Evolutionary conservation across 2,329 filamentous ascomycete genomes (phyloP).

Genomic region (Albifimbria verrucaria): DNA sequence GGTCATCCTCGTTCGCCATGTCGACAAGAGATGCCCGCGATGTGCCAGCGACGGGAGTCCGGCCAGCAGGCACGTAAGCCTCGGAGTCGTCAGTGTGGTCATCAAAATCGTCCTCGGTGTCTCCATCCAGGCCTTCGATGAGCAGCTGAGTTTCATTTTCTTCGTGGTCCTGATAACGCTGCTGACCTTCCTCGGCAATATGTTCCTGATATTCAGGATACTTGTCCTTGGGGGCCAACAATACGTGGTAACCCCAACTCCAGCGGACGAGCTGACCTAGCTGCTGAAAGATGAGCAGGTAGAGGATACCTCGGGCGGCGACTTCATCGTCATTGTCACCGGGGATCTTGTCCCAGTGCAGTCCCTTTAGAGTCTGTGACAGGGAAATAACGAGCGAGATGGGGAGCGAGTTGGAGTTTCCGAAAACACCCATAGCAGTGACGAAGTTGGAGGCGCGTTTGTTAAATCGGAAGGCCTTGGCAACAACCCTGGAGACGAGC

Average conservation of each 20-base stretch:
- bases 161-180: constrained; percentile 45
- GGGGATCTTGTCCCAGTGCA: constrained; percentile 90
- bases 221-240: constrained; percentile 79
- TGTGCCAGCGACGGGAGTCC: constrained; percentile 49
- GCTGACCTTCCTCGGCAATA: constrained; percentile 55
- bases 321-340: constrained; percentile 96
- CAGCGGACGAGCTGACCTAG: constrained; percentile 91
- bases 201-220: constrained; percentile 63
- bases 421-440: constrained; percentile 94
- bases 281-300: constrained; percentile 96
- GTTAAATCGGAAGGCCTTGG: constrained; percentile 74
- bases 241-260: constrained; percentile 96
- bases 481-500: constrained; percentile 66
- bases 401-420: constrained; percentile 95
- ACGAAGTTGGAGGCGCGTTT: constrained; percentile 91
- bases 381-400: constrained; percentile 94
- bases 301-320: constrained; percentile 87
- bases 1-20: constrained; percentile 43
- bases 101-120: constrained; percentile 36
- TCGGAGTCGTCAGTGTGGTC: constrained; percentile 39
- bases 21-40: constrained; percentile 48
- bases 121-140: constrained; percentile 34
- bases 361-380: constrained; percentile 83
- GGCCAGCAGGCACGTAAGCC: constrained; percentile 52
- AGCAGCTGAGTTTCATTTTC: constrained; percentile 43